phyloP scores from a whole-genome alignment of 257 asterid species.

The Solanum habrochaites region DNA sequence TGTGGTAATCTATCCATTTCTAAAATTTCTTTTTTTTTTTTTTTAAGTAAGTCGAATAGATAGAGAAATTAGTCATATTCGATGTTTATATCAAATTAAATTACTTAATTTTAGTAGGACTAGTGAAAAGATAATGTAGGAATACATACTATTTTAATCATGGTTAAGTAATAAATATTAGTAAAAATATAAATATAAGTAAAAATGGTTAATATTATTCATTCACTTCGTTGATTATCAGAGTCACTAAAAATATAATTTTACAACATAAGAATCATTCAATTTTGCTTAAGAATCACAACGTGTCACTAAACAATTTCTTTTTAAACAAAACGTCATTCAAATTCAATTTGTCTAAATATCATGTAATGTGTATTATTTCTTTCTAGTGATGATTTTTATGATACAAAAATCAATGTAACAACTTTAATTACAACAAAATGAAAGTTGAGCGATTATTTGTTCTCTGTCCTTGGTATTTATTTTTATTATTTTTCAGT shows the following conservation, averaged over 20 bases:
- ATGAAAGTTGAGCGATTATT: background rate
- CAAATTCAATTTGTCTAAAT: background rate
- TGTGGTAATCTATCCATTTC: background rate
- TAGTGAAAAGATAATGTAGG: background rate
- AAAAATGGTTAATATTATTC: background rate
- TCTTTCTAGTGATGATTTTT: background rate
- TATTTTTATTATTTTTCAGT: background rate
- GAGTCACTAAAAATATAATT: background rate
- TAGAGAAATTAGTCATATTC: background rate
- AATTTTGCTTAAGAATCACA: background rate
- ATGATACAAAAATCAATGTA: background rate
- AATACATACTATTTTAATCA: background rate
- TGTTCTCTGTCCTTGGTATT: background rate
- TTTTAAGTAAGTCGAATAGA: fast-evolving
- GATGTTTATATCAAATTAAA: background rate
- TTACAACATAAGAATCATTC: background rate
- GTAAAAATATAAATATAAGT: background rate
- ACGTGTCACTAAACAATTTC: background rate
- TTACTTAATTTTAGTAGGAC: background rate
- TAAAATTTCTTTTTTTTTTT: background rate
- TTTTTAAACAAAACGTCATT: background rate
- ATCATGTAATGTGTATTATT: background rate
- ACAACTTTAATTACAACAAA: background rate
- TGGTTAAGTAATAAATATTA: background rate
- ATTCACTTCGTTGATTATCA: background rate